Conservation (phyloP, 306 rosid genomes). For the Begonia loranthoides region DNA sequence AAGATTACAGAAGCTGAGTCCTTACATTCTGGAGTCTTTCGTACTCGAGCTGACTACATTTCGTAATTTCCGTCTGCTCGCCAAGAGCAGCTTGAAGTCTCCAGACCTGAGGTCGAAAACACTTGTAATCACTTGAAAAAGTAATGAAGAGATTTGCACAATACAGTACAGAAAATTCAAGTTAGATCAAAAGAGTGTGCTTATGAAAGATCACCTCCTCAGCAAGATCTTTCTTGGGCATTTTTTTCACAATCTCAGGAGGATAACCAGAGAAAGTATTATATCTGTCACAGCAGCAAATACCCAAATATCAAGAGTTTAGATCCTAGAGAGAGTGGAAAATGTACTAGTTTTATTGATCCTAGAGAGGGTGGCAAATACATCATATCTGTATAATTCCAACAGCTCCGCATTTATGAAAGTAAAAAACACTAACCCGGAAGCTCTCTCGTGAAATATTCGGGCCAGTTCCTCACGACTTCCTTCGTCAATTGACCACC, state of each 20-base stretch:
- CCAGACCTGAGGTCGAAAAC: constrained; percentile 53
- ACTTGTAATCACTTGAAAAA: neutral
- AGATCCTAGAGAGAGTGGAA: too few relatives aligned
- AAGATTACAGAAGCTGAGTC: too few relatives aligned
- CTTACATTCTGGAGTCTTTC: constrained; percentile 90
- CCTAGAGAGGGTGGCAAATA: too few relatives aligned
- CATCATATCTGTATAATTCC: too few relatives aligned
- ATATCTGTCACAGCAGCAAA: constrained; percentile 48
- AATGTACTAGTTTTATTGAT: too few relatives aligned
- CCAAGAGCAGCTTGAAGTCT: constrained; percentile 98
- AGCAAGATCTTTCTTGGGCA: constrained; percentile 98
- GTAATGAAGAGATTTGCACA: neutral
- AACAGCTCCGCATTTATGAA: too few relatives aligned
- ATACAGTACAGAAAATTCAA: neutral
- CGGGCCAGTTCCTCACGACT: constrained; percentile 91
- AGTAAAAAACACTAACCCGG: constrained; percentile 45
- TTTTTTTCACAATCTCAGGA: constrained; percentile 95
- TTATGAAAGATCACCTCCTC: constrained; percentile 68
- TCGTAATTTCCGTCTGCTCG: constrained; percentile 86
- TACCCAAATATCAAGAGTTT: constrained; percentile 13
- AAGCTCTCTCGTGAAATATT: constrained; percentile 64
- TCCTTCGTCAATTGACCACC: constrained; percentile 99
- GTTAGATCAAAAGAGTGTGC: neutral
- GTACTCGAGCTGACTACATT: constrained; percentile 82
- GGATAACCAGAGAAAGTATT: constrained; percentile 92